A percentile compares a stretch with the other conserved stretches of the same genome.
Conservation (phyloP, 83 land plant genomes). For the Picea abies region DNA sequence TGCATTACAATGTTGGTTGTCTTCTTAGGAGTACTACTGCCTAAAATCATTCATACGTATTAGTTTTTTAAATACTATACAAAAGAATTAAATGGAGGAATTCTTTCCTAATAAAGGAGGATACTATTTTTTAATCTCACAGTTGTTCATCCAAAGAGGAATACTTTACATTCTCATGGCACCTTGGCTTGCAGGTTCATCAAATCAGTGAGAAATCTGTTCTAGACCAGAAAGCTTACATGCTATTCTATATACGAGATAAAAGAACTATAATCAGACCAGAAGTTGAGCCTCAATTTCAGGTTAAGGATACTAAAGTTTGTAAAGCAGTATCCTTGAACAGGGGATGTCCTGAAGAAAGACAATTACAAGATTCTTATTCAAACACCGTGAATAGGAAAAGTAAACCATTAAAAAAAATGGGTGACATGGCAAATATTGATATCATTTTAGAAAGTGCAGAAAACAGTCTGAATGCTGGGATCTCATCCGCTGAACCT, state of each 20-base stretch:
- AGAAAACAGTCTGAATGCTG: background rate
- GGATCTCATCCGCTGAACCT: background rate
- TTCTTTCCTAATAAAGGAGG: background rate
- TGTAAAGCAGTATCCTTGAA: background rate
- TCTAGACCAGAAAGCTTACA: constrained; percentile 89
- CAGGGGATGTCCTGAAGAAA: background rate
- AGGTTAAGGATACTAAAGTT: background rate
- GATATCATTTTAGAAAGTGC: constrained; percentile 9
- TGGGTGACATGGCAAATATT: background rate
- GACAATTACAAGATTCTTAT: background rate
- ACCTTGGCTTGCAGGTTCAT: constrained; percentile 53
- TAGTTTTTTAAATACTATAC: background rate
- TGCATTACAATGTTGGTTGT: background rate
- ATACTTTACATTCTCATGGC: background rate
- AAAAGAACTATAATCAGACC: constrained; percentile 32
- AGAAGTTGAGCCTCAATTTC: background rate
- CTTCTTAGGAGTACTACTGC: background rate
- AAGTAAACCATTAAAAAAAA: background rate
- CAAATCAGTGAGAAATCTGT: constrained; percentile 85
- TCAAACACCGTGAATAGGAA: background rate
- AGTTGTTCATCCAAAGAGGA: background rate
- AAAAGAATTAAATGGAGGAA: background rate
- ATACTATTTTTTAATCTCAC: background rate
- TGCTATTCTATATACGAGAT: constrained; percentile 83
- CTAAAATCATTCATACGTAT: background rate